Conservation (phyloP, 1,284 basidiomycete species). For the Puccinia polysora region DNA sequence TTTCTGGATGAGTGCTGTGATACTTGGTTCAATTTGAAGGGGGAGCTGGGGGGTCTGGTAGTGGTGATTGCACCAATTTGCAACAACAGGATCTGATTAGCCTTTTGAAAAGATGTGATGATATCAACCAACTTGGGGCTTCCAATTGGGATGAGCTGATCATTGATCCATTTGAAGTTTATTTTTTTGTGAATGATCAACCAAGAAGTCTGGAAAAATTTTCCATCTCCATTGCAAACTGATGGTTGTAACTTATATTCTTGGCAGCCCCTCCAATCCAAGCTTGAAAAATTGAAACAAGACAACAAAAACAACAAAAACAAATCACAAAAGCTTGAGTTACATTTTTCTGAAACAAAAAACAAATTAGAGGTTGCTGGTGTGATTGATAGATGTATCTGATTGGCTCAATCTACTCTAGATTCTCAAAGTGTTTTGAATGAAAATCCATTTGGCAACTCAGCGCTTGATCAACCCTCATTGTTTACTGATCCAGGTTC, state of each 20-base stretch:
- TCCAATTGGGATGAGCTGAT: slow-evolving; percentile 14
- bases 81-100: slow-evolving; percentile 5
- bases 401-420: no score
- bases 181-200: neutral
- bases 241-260: neutral
- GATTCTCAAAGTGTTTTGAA: no score
- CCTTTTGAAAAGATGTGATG: slow-evolving; percentile 5
- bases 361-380: no score
- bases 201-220: slow-evolving; percentile 10
- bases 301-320: no score
- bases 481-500: no score
- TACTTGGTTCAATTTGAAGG: neutral
- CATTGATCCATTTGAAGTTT: slow-evolving; percentile 7
- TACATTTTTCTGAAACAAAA: no score
- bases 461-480: no score
- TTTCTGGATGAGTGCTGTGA: neutral
- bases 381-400: no score
- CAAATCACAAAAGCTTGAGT: neutral
- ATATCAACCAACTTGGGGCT: slow-evolving; percentile 22
- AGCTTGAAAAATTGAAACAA: no score
- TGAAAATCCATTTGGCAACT: no score
- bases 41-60: neutral
- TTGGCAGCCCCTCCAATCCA: neutral
- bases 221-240: neutral
- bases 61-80: neutral